Evolutionary conservation across 805 yeast genomes (phyloP), one percentile per base, ranked within the genome.

Genomic region (Candida khao-thaluensis): DNA sequence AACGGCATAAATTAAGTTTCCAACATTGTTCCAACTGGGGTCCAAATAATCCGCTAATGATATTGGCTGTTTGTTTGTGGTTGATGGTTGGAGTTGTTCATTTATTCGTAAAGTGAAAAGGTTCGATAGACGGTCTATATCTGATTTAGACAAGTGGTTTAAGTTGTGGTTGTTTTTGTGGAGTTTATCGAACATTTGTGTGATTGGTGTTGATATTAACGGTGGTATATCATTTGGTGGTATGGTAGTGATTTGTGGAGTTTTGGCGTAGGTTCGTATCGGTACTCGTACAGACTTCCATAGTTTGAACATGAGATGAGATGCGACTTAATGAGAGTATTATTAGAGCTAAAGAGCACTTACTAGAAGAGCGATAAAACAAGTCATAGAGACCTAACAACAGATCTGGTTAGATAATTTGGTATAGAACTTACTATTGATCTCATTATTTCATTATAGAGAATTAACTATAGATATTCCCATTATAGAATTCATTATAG

Each of bases 11-110:
- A 62, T 30, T 10, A 64, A 44, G 4, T 40, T 45, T 2, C 51
- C 31, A 1, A 61, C 33, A 35, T 53, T 52, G 3, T 38, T 40
- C 32, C 60, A 38, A 31, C 45, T 44, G 1, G 71, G 71, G 38
- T 62, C 59, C 22, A 63, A 48, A 35, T 37, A 57, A 37, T 57
- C 60, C n/a, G 27, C 12, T 10, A 38, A 16, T 5, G 17, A 10
- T 3, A 31, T n/a, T 10, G 34, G 14, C 10, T 29, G 12, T 23
- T 10, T 29, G 12, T 23, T 10, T 8, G 17, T 9, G 18, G 4
- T 27, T 14, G 8, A 17, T 27, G 17, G 34, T 30, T 30, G 5
- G 21, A 29, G 16, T 30, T 28, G 12, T 12, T 25, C 28, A 28
- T 28, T 8, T 20, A 30, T 12, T 8, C 25, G 23, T n/a, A 10